phyloP scores from a whole-genome alignment of 1,139 yeast species.

The Blastobotrys persicus region DNA sequence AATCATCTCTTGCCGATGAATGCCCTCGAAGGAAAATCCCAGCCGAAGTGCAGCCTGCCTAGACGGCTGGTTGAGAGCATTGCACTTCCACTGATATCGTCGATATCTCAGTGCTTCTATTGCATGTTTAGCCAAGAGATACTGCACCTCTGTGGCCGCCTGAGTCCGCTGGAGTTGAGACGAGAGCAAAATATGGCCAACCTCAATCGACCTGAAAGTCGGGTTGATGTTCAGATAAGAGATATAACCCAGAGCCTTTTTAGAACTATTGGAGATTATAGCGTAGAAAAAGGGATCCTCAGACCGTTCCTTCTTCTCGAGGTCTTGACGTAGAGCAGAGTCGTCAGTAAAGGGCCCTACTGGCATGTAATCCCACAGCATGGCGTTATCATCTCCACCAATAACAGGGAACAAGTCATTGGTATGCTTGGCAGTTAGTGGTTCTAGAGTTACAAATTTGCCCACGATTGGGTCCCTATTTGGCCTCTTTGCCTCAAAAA shows the following conservation, averaged over 20 bases:
- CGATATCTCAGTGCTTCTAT: conserved; percentile 34
- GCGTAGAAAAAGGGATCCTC: conserved; percentile 27
- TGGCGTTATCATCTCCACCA: conserved; percentile 13
- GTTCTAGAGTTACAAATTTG: conserved; percentile 17
- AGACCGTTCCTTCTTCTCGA: conserved; percentile 9
- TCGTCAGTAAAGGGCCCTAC: conserved; percentile 22
- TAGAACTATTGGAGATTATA: conserved; percentile 25
- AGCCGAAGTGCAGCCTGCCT: conserved; percentile 34
- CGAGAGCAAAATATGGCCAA: conserved; percentile 34
- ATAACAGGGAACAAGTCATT: conserved; percentile 20
- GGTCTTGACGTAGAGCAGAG: conserved; percentile 16
- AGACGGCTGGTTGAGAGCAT: conserved; percentile 34
- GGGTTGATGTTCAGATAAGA: conserved; percentile 30
- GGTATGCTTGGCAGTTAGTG: conserved; percentile 19
- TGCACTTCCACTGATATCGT: conserved; percentile 39
- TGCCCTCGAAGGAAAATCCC: conserved; percentile 36
- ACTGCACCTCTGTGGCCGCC: conserved; percentile 35
- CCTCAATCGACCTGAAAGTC: conserved; percentile 31
- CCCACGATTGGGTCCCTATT: conserved; percentile 7
- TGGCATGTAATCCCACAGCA: conserved; percentile 27
- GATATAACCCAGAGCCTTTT: conserved; percentile 32
- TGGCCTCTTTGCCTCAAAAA: conserved; percentile 3
- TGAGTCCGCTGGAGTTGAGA: conserved; percentile 31
- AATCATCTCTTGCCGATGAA: conserved; percentile 33
- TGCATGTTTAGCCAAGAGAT: conserved; percentile 31